A percentile compares a stretch with the other conserved stretches of the same genome.
Evolutionary conservation across 768 basidiomycete species (phyloP).

Genomic region (Boletus barrowsii): DNA sequence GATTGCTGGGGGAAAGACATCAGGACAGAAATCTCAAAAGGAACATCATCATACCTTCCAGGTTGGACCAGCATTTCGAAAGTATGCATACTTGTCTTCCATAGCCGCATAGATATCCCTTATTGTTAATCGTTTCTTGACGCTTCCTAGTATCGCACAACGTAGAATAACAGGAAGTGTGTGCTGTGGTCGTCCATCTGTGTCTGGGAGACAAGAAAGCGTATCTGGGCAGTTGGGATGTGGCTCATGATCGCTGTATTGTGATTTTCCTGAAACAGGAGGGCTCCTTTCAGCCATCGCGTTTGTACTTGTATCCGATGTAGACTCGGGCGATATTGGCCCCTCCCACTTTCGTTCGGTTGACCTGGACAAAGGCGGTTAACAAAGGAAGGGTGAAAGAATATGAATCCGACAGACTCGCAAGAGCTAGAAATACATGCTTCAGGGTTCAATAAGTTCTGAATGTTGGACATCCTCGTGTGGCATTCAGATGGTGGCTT

Average conservation of each 20-base stretch:
- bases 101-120: slow-evolving; percentile 84
- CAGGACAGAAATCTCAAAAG: not conserved
- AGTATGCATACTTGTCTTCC: slow-evolving; percentile 83
- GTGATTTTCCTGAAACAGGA: slow-evolving; percentile 21
- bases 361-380: slow-evolving; percentile 31
- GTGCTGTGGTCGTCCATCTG: slow-evolving; percentile 75
- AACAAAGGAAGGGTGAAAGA: slow-evolving; percentile 6
- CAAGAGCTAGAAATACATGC: slow-evolving; percentile 35
- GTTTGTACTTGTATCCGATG: slow-evolving; percentile 33
- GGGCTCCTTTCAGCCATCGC: slow-evolving; percentile 22
- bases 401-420: slow-evolving; percentile 37
- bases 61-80: slow-evolving; percentile 74
- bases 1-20: slow-evolving; percentile 60
- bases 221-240: slow-evolving; percentile 79
- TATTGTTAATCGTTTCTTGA: slow-evolving; percentile 73
- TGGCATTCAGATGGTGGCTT: slow-evolving; percentile 20
- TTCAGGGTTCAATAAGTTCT: slow-evolving; percentile 56
- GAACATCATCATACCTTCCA: slow-evolving; percentile 64
- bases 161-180: slow-evolving; percentile 83
- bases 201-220: slow-evolving; percentile 74
- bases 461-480: slow-evolving; percentile 52
- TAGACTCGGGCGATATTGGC: slow-evolving; percentile 34
- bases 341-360: slow-evolving; percentile 24
- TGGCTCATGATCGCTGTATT: slow-evolving; percentile 47
- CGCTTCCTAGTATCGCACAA: slow-evolving; percentile 78